Evolutionary conservation across 192 early-diverging fungal genomes (phyloP), one percentile per base, ranked within the genome.

Genomic region (Chytriomyces sp.): DNA sequence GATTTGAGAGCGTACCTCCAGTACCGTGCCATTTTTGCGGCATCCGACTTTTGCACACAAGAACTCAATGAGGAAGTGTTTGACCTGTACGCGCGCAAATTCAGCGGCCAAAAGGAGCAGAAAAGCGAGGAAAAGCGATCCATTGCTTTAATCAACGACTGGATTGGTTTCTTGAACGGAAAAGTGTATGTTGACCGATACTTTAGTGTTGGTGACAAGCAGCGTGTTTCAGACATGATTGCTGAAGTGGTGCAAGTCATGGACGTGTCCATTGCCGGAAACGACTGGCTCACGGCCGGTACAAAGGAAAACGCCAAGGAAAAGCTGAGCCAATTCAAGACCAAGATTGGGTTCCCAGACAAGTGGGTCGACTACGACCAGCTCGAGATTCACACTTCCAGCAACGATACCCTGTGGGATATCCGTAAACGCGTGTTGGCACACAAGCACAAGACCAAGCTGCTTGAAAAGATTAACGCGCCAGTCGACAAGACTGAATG

Each of bases 261-360:
- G 70, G 61, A 16, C 20, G 35, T 24, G 35, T 72, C 70, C 45
- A 67, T 76, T 61, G 59, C 11, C n/a, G 69, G 64, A 18, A 68
- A 77, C 47, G 69, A 75, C 50, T 77, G 72, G 79, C 68, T 75
- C 35, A 71, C 64, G 45, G 73, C 23, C 10, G 76, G 48, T 20
- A 83, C 82, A 1, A 83, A 83, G 62, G 50, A 35, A 28, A 72
- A 47, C n/a, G 82, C 82, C 23, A 5, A 59, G 26, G 16, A 6
- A 8, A 83, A 83, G 71, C 60, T 83, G 2, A 28, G 9, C 35
- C 44, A 7, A 3, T 77, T 83, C 72, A 50, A 45, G 16, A 64
- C 77, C 49, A 82, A 81, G 50, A 78, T 83, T 67, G 82, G 79
- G 9, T 83, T 78, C 63, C 82, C 82, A n/a, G 79, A 83, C 68